phyloP scores from a whole-genome alignment of 176 grass and related monocot species.

The Pharus latifolius region DNA sequence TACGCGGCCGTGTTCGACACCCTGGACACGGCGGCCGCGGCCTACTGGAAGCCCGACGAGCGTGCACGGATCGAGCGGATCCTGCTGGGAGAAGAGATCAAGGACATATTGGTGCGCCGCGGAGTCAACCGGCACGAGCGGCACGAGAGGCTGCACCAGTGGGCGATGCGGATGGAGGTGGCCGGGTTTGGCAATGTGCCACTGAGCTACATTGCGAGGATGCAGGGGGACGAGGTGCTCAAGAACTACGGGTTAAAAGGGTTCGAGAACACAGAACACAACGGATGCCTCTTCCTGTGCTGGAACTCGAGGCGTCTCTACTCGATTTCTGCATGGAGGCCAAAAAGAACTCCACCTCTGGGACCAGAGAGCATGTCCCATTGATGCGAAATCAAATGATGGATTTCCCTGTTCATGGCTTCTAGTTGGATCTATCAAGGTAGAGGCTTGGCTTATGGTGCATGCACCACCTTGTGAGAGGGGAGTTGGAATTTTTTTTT shows the following conservation, averaged over 20 bases:
- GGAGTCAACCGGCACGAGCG: constrained; percentile 3
- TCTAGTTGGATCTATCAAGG: no score
- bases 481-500: no score
- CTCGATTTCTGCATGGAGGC: constrained; percentile 24
- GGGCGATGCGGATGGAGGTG: constrained; percentile 12
- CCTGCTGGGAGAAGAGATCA: constrained; percentile 24
- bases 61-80: constrained; percentile 9
- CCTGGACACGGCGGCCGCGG: background rate
- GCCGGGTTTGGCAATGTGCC: constrained; percentile 18
- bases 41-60: background rate
- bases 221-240: background rate
- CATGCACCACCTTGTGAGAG: no score
- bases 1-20: constrained; percentile 23
- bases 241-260: background rate
- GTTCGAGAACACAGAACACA: background rate
- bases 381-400: constrained; percentile 22
- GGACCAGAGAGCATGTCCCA: constrained; percentile 33
- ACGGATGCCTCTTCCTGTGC: constrained; percentile 15
- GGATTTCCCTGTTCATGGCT: constrained; percentile 23
- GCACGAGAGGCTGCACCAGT: constrained; percentile 26
- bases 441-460: no score
- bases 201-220: constrained; percentile 4
- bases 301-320: constrained; percentile 21
- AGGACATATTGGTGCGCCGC: constrained; percentile 9
- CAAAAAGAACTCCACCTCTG: background rate